Conservation (phyloP, 1,284 basidiomycete species). For the Uromyces viciae-fabae region DNA sequence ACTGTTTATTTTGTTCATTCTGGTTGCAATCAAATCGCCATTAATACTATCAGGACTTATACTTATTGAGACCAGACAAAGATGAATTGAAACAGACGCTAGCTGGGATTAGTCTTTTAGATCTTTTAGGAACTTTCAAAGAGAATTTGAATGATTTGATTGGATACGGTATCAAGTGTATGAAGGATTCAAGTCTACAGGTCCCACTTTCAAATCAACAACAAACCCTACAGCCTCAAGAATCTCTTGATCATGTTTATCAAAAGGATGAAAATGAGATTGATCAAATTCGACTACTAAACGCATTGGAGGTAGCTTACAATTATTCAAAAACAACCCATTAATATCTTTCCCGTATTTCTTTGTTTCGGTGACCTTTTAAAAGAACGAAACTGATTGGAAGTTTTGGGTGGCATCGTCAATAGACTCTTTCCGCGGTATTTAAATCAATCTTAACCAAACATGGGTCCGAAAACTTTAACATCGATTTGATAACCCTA, state of each 20-base stretch:
- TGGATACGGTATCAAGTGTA: slow-evolving; percentile 23
- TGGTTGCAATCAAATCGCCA: neutral
- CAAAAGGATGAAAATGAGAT: slow-evolving; percentile 18
- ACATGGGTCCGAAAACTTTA: slow-evolving; percentile 47
- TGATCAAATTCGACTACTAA: slow-evolving; percentile 33
- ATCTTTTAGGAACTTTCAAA: slow-evolving; percentile 7
- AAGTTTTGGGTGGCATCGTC: neutral
- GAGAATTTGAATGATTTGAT: slow-evolving; percentile 33
- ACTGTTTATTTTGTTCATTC: neutral
- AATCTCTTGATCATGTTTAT: neutral
- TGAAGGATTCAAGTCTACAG: slow-evolving; percentile 13
- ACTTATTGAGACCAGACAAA: slow-evolving; percentile 23
- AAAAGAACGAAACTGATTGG: neutral
- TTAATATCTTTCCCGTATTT: neutral
- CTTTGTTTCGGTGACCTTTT: neutral
- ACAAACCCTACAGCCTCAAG: neutral
- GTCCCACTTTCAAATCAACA: neutral
- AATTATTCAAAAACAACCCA: too few species aligned
- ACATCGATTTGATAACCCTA: slow-evolving; percentile 48
- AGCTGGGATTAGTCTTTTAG: slow-evolving; percentile 10
- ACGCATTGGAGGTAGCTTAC: slow-evolving; percentile 39
- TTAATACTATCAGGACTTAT: slow-evolving; percentile 30
- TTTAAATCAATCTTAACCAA: slow-evolving; percentile 27
- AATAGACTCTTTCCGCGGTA: slow-evolving; percentile 31
- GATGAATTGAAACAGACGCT: neutral